Conservation (phyloP, 2,329 filamentous ascomycete species). For the Byssothecium circinans region DNA sequence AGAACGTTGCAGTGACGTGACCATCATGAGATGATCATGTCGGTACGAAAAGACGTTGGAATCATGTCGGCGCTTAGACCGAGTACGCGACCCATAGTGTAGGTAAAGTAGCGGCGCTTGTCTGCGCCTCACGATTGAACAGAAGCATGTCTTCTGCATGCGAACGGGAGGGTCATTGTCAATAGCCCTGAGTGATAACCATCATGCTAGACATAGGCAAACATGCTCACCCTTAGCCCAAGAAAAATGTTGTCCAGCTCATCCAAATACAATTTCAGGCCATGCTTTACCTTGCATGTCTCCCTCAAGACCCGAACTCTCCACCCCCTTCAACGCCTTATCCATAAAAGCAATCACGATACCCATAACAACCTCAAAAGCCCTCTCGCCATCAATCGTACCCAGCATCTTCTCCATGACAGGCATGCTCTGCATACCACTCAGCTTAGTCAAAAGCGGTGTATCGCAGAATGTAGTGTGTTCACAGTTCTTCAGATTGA, state of each 20-base stretch:
- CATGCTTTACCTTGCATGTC: neutral
- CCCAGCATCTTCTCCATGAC: conserved; percentile 6
- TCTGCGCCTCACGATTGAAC: neutral
- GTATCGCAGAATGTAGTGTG: conserved; percentile 11
- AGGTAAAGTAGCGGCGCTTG: neutral
- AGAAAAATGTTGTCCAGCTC: too few species aligned
- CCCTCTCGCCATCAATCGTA: conserved; percentile 9
- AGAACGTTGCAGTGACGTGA: too few species aligned
- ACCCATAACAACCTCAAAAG: conserved; percentile 8
- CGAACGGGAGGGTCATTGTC: too few species aligned
- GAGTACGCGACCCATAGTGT: neutral
- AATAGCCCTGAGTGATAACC: too few species aligned
- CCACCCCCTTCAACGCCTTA: conserved; percentile 9
- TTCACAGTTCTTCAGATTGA: conserved; percentile 6
- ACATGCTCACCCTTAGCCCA: too few species aligned
- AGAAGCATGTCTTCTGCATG: neutral
- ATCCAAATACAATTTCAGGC: neutral
- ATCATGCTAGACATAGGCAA: neutral
- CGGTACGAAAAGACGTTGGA: neutral
- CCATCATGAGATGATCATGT: neutral
- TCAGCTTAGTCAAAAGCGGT: conserved; percentile 11
- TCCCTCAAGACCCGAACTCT: conserved; percentile 1
- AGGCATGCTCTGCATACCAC: neutral
- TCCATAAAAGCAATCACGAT: conserved; percentile 12
- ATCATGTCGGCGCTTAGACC: conserved; percentile 1